These are phyloP conservation scores for Oryza glaberrima DNA, from an alignment of 176 grass and related monocot species.

Conservation along the genomic window DNA sequence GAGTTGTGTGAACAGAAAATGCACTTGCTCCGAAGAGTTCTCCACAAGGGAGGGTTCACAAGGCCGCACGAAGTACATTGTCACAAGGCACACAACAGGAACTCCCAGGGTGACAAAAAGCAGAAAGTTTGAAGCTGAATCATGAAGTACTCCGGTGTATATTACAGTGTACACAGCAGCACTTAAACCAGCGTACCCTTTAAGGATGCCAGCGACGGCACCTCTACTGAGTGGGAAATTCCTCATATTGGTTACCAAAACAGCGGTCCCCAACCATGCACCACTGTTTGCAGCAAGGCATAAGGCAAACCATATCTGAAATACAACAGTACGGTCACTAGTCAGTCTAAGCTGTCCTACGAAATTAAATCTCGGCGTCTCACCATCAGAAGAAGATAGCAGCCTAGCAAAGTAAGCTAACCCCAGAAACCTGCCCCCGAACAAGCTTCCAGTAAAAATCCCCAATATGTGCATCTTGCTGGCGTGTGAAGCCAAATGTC, in stretches of 20 bases:
- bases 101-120: slow-evolving; percentile 71
- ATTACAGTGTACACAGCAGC: slow-evolving; percentile 88
- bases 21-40: slow-evolving; percentile 57
- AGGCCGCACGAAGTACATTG: slow-evolving; percentile 89
- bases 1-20: slow-evolving; percentile 83
- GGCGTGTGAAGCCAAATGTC: not conserved
- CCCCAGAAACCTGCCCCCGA: not conserved
- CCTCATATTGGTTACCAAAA: slow-evolving; percentile 92
- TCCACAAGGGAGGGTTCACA: slow-evolving; percentile 78
- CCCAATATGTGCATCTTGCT: not conserved
- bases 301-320: slow-evolving; percentile 86
- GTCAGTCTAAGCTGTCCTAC: slow-evolving; percentile 4
- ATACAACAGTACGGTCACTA: not conserved
- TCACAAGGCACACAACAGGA: slow-evolving; percentile 61
- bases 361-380: not conserved
- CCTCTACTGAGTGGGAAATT: slow-evolving; percentile 94
- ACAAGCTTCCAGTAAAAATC: not conserved
- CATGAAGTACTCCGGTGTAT: slow-evolving; percentile 68
- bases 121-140: slow-evolving; percentile 66
- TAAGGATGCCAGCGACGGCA: slow-evolving; percentile 87
- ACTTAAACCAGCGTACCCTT: slow-evolving; percentile 78
- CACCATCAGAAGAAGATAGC: not conserved
- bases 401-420: slow-evolving; percentile 9
- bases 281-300: slow-evolving; percentile 83
- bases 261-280: slow-evolving; percentile 81